phyloP scores from a whole-genome alignment of 345 rosid genomes.

The Euphorbia lathyris region DNA sequence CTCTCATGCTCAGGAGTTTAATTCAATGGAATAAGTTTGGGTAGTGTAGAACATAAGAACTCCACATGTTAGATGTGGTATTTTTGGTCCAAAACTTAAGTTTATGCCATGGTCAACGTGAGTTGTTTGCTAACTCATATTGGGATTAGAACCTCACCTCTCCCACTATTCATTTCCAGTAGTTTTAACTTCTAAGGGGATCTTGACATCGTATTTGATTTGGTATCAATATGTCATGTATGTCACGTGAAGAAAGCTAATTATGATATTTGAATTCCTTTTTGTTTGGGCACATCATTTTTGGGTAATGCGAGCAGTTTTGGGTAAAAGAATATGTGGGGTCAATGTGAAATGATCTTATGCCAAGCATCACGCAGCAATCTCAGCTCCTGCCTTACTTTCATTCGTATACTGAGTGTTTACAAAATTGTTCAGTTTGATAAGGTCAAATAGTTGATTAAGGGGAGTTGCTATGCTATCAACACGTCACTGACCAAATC shows the following conservation, averaged over 20 bases:
- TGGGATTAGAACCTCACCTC: neutral
- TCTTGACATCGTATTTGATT: neutral
- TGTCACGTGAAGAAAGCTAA: neutral
- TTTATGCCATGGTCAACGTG: neutral
- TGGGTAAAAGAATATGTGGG: neutral
- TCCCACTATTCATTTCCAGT: neutral
- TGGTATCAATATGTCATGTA: neutral
- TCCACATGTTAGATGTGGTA: neutral
- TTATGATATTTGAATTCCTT: neutral
- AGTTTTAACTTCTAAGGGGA: neutral
- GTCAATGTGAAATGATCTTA: neutral
- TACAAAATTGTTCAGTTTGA: constrained; percentile 6
- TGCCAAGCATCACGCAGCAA: neutral
- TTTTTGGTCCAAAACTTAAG: neutral
- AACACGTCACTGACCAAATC: neutral
- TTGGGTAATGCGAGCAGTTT: neutral
- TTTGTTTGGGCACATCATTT: neutral
- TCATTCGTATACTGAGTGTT: neutral
- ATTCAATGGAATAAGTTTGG: neutral
- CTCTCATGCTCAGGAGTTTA: neutral
- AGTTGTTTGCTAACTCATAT: neutral
- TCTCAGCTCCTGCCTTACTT: constrained; percentile 4
- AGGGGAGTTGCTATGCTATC: constrained; percentile 1
- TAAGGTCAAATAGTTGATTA: neutral
- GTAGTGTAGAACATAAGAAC: neutral